These are phyloP conservation scores for Candida dajiaensis DNA, from an alignment of 805 yeast species.

Conservation along the genomic window DNA sequence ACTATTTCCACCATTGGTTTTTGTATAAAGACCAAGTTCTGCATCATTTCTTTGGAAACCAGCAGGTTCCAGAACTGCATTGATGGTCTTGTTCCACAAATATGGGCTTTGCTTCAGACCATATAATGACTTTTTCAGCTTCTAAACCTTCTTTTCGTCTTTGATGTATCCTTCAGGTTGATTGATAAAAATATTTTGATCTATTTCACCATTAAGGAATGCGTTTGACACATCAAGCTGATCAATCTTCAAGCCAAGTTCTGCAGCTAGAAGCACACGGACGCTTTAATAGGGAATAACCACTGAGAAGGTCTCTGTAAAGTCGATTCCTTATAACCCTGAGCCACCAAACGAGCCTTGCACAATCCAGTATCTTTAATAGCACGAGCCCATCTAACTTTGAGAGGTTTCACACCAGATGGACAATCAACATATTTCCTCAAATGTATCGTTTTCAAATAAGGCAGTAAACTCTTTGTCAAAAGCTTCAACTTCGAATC, in stretches of 20 bases:
- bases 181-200: constrained; percentile 1
- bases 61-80: not conserved
- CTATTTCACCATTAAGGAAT: constrained; percentile 1
- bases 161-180: not conserved
- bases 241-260: not conserved
- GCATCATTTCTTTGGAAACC: not conserved
- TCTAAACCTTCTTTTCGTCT: not conserved
- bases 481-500: not conserved
- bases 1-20: not conserved
- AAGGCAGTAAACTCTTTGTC: not conserved
- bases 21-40: not conserved
- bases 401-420: not conserved
- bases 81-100: not conserved
- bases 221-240: constrained; percentile 2
- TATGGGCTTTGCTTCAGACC: not conserved
- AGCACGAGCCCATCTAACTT: not conserved
- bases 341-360: constrained; percentile 1
- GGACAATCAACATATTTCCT: not conserved
- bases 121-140: not conserved
- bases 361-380: not conserved
- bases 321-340: constrained; percentile 1
- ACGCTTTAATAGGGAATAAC: not conserved
- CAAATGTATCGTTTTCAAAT: not conserved
- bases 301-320: not conserved
- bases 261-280: not conserved